phyloP scores from a whole-genome alignment of 352 stramenopile species.

The Thalassiosira mediterranea region DNA sequence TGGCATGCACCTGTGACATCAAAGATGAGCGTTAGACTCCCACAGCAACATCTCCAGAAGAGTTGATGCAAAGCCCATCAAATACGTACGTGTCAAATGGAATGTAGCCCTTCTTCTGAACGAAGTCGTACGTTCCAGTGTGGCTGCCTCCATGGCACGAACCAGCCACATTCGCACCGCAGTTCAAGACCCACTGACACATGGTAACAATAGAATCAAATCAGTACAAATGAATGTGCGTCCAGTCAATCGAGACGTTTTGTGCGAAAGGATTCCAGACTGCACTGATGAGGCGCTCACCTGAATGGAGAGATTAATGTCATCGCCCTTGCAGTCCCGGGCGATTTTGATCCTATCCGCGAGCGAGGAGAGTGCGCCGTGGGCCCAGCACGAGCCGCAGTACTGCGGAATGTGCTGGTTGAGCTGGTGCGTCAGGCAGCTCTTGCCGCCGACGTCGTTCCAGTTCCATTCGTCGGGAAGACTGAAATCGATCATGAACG shows the following conservation, averaged over 20 bases:
- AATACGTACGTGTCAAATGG: slow-evolving; percentile 88
- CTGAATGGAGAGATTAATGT: slow-evolving; percentile 83
- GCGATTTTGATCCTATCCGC: slow-evolving; percentile 84
- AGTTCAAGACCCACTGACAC: no score
- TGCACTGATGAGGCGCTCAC: no score
- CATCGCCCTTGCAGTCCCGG: slow-evolving; percentile 56
- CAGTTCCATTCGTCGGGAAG: slow-evolving; percentile 93
- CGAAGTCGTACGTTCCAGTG: slow-evolving; percentile 85
- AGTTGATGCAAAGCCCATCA: not conserved
- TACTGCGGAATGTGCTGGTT: slow-evolving; percentile 99
- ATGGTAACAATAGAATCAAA: no score
- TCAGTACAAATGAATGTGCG: no score
- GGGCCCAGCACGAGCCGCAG: slow-evolving; percentile 86
- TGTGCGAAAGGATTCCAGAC: no score
- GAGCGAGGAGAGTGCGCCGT: slow-evolving; percentile 82
- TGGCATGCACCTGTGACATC: slow-evolving; percentile 74
- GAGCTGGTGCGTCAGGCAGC: slow-evolving; percentile 94
- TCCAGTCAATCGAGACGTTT: no score
- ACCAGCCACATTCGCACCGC: slow-evolving; percentile 62
- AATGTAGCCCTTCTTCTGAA: slow-evolving; percentile 87
- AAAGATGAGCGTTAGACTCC: not conserved
- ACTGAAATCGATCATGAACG: not conserved
- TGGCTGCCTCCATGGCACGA: slow-evolving; percentile 85
- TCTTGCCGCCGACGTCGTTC: slow-evolving; percentile 90
- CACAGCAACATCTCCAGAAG: not conserved